Evolutionary conservation across 306 rosid species (phyloP).

Genomic region (Sicyos baderoa): DNA sequence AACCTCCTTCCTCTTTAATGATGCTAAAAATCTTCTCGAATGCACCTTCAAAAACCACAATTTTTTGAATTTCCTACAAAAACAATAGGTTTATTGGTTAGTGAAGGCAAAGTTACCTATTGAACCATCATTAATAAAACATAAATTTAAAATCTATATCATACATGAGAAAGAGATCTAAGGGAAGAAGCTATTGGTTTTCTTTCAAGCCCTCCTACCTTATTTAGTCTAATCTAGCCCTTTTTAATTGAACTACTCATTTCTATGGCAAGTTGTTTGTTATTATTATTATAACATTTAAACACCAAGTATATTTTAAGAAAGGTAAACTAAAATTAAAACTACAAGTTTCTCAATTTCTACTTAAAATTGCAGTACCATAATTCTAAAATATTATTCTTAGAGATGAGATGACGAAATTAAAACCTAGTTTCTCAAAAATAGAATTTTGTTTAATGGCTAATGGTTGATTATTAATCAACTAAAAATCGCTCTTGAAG

Average conservation of each 20-base stretch:
- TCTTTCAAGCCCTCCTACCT: neutral
- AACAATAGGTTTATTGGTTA: conserved; percentile 14
- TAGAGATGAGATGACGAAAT: neutral
- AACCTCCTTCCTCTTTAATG: conserved; percentile 81
- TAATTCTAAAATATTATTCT: conserved; percentile 1
- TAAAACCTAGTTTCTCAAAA: neutral
- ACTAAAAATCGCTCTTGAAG: neutral
- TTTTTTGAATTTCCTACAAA: conserved; percentile 91
- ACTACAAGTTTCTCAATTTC: neutral
- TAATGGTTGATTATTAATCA: neutral
- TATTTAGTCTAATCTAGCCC: neutral
- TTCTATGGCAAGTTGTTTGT: neutral
- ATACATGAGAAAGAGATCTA: conserved; percentile 10
- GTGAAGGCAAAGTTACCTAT: neutral
- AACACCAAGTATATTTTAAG: neutral
- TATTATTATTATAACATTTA: neutral
- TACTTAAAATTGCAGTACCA: neutral
- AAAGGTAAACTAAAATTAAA: neutral
- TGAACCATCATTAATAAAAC: neutral
- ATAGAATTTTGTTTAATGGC: neutral
- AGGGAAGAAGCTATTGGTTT: conserved; percentile 2
- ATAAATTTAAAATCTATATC: neutral
- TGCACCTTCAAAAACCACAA: conserved; percentile 93
- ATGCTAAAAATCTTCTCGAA: conserved; percentile 89
- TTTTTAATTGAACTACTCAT: conserved; percentile 1